Percentiles rank a stretch among this genome's conserved stretches.
Evolutionary conservation across 2,329 filamentous ascomycete species (phyloP).

Genomic region (Metarhizium robertsii): DNA sequence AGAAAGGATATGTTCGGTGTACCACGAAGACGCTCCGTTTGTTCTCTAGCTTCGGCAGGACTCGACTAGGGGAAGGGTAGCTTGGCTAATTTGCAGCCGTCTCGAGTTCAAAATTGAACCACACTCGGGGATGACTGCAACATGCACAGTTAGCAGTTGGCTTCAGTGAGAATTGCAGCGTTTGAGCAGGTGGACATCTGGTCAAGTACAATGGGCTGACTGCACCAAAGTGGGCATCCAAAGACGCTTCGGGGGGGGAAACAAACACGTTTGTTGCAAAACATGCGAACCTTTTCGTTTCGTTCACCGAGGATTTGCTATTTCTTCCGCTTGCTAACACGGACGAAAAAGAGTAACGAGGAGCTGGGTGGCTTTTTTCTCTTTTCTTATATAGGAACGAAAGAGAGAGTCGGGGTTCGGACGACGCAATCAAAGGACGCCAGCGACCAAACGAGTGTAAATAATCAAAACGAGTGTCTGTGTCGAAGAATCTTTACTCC

Average conservation of each 20-base stretch:
- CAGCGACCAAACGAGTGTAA: constrained; percentile 37
- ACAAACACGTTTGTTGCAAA: background rate
- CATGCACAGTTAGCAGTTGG: background rate
- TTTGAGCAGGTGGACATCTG: background rate
- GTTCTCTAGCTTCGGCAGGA: background rate
- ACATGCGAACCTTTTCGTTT: constrained; percentile 1
- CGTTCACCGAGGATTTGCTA: background rate
- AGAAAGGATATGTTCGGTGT: background rate
- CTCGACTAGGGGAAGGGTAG: background rate
- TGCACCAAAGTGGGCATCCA: background rate
- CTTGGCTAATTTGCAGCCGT: background rate
- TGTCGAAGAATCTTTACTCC: constrained; percentile 14
- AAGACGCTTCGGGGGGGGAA: background rate
- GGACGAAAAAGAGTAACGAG: background rate
- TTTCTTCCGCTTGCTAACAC: background rate
- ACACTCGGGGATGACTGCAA: background rate
- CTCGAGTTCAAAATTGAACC: background rate
- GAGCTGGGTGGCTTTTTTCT: background rate
- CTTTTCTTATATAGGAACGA: constrained; percentile 11
- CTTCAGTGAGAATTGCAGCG: background rate
- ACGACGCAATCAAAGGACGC: constrained; percentile 40
- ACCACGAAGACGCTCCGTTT: background rate
- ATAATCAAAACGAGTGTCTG: constrained; percentile 27
- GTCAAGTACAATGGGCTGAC: background rate
- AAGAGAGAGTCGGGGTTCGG: constrained; percentile 20